Evolutionary conservation across 805 yeast genomes (phyloP).

Genomic region (Candida maltosa): DNA sequence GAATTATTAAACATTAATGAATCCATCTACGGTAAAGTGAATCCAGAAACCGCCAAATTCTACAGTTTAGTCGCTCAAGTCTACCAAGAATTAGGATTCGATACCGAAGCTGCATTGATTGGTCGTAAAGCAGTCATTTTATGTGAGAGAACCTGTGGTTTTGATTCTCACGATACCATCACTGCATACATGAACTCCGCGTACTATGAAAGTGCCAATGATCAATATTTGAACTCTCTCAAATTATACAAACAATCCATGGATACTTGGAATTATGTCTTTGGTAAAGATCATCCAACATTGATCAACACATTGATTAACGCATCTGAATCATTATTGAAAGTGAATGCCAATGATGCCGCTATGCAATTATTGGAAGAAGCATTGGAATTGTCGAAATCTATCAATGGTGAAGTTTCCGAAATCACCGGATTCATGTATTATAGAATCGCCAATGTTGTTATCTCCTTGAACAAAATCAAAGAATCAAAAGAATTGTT

Average conservation of each 20-base stretch:
- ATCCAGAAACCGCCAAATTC: constrained; percentile 72
- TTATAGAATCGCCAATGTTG: constrained; percentile 53
- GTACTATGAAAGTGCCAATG: constrained; percentile 59
- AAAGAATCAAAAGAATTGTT: constrained; percentile 56
- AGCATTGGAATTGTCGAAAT: constrained; percentile 49
- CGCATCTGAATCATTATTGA: constrained; percentile 57
- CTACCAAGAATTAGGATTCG: constrained; percentile 57
- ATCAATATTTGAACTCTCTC: constrained; percentile 58
- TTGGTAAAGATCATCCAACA: constrained; percentile 68
- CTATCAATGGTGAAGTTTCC: constrained; percentile 54
- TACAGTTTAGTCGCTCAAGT: constrained; percentile 64
- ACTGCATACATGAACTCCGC: constrained; percentile 75
- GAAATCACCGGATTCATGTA: constrained; percentile 62
- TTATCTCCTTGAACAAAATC: constrained; percentile 50
- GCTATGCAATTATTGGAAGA: constrained; percentile 52
- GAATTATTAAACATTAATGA: constrained; percentile 75
- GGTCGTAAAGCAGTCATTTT: constrained; percentile 69
- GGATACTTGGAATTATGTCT: constrained; percentile 53
- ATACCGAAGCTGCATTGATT: constrained; percentile 57
- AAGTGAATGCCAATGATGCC: constrained; percentile 42
- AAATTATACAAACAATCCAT: constrained; percentile 60
- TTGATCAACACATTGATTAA: constrained; percentile 60
- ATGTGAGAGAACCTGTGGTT: constrained; percentile 77
- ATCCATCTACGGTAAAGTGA: constrained; percentile 79
- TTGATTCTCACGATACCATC: constrained; percentile 75